These are phyloP conservation scores for Puccinia novopanici DNA, from an alignment of 1,284 basidiomycete genomes.

Conservation along the genomic window DNA sequence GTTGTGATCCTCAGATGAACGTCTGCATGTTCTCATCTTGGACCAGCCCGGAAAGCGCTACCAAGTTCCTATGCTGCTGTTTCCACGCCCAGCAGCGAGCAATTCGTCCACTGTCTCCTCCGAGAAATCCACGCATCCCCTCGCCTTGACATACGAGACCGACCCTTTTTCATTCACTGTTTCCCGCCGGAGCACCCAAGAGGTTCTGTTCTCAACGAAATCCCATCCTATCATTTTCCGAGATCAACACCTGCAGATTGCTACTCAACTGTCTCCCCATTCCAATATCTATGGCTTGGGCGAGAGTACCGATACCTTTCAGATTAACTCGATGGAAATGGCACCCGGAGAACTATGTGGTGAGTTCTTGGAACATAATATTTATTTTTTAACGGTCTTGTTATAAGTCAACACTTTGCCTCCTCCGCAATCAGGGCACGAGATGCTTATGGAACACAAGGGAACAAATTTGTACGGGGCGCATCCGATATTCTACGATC, in stretches of 20 bases:
- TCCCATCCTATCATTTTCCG: slow-evolving; percentile 39
- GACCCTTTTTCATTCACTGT: slow-evolving; percentile 51
- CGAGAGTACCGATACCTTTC: slow-evolving; percentile 32
- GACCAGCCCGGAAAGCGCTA: slow-evolving; percentile 43
- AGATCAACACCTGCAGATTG: slow-evolving; percentile 47
- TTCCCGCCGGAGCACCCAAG: slow-evolving; percentile 34
- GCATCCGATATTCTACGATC: slow-evolving; percentile 51
- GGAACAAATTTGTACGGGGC: slow-evolving; percentile 50
- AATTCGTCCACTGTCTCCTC: neutral
- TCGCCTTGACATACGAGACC: slow-evolving; percentile 44
- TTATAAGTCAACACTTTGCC: neutral
- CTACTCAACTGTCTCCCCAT: slow-evolving; percentile 31
- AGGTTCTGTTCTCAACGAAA: slow-evolving; percentile 49
- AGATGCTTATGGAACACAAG: slow-evolving; percentile 30
- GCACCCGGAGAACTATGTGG: slow-evolving; percentile 31
- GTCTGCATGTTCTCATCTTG: slow-evolving; percentile 29
- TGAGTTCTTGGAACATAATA: neutral
- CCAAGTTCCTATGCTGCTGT: slow-evolving; percentile 53
- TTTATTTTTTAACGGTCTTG: neutral
- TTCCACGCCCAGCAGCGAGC: slow-evolving; percentile 9
- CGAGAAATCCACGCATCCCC: slow-evolving; percentile 7
- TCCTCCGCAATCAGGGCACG: neutral
- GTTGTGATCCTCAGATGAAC: neutral
- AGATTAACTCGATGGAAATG: slow-evolving; percentile 23
- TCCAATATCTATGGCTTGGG: slow-evolving; percentile 51